Conservation (phyloP, 225 moss, liverwort and hornwort genomes). For the Thuidium tamariscinum region DNA sequence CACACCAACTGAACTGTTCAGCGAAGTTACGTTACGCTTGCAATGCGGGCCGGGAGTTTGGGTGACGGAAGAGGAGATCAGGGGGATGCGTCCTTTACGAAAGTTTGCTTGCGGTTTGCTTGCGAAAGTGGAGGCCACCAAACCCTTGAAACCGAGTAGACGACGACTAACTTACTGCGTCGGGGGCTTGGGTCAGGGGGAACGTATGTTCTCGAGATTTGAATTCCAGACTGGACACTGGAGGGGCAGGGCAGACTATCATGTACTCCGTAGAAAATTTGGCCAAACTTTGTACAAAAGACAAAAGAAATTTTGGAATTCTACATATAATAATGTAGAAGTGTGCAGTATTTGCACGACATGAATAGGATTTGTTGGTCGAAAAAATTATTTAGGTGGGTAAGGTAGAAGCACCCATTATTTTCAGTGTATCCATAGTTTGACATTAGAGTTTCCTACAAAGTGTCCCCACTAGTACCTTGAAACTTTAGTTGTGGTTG, state of each 20-base stretch:
- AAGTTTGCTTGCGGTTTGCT: background rate
- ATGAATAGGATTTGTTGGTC: rapidly evolving
- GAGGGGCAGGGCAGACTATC: background rate
- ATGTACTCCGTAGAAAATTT: background rate
- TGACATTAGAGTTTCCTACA: too few species aligned
- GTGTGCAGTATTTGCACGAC: background rate
- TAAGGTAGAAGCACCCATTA: too few species aligned
- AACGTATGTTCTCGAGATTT: background rate
- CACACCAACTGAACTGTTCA: background rate
- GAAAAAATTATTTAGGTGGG: too few species aligned
- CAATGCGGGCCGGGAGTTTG: background rate
- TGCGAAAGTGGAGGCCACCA: too few species aligned
- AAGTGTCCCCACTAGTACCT: too few species aligned
- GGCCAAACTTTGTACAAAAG: rapidly evolving
- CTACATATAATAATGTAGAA: too few species aligned
- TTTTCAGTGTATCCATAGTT: too few species aligned
- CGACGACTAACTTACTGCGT: background rate
- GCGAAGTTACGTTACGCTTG: background rate
- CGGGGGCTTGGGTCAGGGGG: background rate
- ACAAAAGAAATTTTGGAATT: background rate
- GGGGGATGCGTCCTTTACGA: too few species aligned
- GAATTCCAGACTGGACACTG: background rate
- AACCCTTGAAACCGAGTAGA: background rate
- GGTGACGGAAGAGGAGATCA: background rate
- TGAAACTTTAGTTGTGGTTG: too few species aligned